These are phyloP conservation scores for Puccinia novopanici DNA, from an alignment of 1,284 basidiomycete species.

Conservation along the genomic window DNA sequence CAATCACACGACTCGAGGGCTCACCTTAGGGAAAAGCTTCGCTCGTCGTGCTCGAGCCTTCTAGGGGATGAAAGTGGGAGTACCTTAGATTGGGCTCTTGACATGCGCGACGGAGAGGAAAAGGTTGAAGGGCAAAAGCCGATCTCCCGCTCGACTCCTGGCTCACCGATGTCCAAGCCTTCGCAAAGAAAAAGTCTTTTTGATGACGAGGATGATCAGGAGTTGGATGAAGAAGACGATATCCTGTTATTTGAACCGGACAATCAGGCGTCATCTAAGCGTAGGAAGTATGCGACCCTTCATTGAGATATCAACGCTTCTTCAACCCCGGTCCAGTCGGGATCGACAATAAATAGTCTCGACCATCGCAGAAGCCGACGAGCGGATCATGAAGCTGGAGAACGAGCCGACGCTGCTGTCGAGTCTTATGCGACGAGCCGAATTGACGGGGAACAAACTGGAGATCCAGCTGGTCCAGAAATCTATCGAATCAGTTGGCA, in stretches of 20 bases:
- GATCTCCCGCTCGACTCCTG: conserved; percentile 14
- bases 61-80: not conserved
- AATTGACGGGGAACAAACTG: conserved; percentile 82
- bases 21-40: not conserved
- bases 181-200: conserved; percentile 44
- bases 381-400: conserved; percentile 74
- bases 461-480: conserved; percentile 79
- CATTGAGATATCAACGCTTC: not conserved
- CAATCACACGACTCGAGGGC: not conserved
- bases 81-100: conserved; percentile 4
- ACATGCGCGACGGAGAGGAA: not conserved
- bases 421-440: conserved; percentile 85
- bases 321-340: conserved; percentile 46
- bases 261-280: not conserved
- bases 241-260: not conserved
- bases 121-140: not conserved
- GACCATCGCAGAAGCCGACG: conserved; percentile 74
- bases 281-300: not conserved
- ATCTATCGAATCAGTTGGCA: conserved; percentile 75
- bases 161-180: conserved; percentile 6
- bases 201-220: conserved; percentile 39
- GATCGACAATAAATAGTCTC: too few species aligned
- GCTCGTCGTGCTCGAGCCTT: conserved; percentile 11
- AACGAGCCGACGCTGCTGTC: conserved; percentile 80
- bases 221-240: conserved; percentile 14